Evolutionary conservation across 805 yeast species (phyloP).

Genomic region (Schizosaccharomyces lindneri): DNA sequence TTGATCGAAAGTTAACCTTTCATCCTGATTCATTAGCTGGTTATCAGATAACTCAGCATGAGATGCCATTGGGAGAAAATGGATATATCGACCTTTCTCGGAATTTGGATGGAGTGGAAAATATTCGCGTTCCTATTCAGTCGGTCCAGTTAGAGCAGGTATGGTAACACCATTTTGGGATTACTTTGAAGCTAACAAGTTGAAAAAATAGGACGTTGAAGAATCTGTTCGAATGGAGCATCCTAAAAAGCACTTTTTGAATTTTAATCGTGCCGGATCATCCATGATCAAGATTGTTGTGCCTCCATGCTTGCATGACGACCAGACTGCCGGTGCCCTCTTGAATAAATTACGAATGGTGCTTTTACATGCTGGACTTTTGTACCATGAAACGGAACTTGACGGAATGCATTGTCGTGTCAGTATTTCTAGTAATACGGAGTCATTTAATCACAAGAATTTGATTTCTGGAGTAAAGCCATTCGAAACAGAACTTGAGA

Average conservation of each 20-base stretch:
- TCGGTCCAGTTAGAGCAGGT: constrained; percentile 74
- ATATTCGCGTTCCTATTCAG: constrained; percentile 26
- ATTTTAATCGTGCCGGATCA: constrained; percentile 60
- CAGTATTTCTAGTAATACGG: constrained; percentile 38
- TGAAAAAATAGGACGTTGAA: constrained; percentile 4
- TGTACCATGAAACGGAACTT: constrained; percentile 75
- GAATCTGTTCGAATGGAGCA: constrained; percentile 5
- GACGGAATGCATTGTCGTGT: constrained; percentile 94
- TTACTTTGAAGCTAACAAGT: background rate
- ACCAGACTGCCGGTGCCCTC: constrained; percentile 51
- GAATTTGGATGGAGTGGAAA: constrained; percentile 22
- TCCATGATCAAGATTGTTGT: constrained; percentile 85
- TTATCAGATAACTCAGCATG: constrained; percentile 82
- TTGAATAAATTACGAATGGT: constrained; percentile 56
- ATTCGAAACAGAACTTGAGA: background rate
- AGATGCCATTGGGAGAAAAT: constrained; percentile 10
- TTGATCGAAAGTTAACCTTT: constrained; percentile 88
- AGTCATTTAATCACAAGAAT: no score
- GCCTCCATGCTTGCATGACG: constrained; percentile 50
- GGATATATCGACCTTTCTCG: background rate
- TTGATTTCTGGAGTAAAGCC: background rate
- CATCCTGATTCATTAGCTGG: constrained; percentile 93
- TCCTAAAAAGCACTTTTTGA: constrained; percentile 24
- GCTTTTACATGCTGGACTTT: constrained; percentile 41
- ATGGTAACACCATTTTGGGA: constrained; percentile 16